Evolutionary conservation across 352 stramenopile genomes (phyloP).

Genomic region (Globisporangium uncinulatum): DNA sequence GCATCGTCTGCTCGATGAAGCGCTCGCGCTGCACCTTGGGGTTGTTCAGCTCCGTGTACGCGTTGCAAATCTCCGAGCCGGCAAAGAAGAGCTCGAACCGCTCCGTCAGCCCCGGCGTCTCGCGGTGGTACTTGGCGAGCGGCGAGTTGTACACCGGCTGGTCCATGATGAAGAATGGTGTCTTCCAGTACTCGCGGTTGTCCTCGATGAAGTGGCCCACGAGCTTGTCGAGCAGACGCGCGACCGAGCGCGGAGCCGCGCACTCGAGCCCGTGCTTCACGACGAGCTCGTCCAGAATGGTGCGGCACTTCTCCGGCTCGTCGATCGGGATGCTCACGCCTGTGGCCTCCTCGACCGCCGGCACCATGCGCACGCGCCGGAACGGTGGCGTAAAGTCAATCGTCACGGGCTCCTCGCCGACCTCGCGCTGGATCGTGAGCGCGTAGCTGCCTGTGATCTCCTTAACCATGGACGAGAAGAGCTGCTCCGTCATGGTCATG

Average conservation of each 20-base stretch:
- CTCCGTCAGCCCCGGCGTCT: constrained; percentile 92
- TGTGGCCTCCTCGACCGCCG: constrained; percentile 63
- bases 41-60: constrained; percentile 99
- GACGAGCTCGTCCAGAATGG: constrained; percentile 60
- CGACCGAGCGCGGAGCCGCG: constrained; percentile 59
- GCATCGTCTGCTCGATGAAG: constrained; percentile 79
- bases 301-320: constrained; percentile 48
- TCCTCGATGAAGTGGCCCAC: constrained; percentile 87
- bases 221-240: constrained; percentile 84
- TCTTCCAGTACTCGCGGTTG: constrained; percentile 84
- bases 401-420: constrained; percentile 58
- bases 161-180: constrained; percentile 99
- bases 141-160: constrained; percentile 97
- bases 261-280: constrained; percentile 72
- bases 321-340: constrained; percentile 69
- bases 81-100: constrained; percentile 98
- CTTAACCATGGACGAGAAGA: constrained; percentile 90
- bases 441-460: constrained; percentile 86
- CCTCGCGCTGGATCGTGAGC: constrained; percentile 89
- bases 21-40: constrained; percentile 86
- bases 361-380: constrained; percentile 93
- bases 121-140: constrained; percentile 96
- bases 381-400: constrained; percentile 95
- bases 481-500: constrained; percentile 95
- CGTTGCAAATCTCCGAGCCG: constrained; percentile 97